Evolutionary conservation across 495 filamentous ascomycete species (phyloP).

Genomic region (Hyaloscypha finlandica): DNA sequence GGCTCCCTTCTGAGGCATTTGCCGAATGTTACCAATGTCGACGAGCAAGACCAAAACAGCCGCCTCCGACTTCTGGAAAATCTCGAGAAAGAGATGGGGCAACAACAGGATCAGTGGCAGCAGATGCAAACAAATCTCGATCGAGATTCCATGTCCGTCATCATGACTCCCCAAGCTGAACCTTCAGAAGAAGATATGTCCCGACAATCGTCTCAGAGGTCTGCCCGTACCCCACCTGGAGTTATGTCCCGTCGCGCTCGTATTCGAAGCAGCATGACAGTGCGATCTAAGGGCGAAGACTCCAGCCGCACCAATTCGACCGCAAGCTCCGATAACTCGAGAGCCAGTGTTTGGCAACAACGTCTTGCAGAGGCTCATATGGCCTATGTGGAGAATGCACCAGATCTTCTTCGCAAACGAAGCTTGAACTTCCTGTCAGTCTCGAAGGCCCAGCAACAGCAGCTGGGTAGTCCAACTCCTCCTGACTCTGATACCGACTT

Average conservation of each 20-base stretch:
- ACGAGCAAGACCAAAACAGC: constrained; percentile 20
- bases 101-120: constrained; percentile 52
- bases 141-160: constrained; percentile 50
- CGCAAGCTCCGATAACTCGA: constrained; percentile 33
- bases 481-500: constrained; percentile 34
- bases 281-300: constrained; percentile 32
- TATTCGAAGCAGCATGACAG: constrained; percentile 30
- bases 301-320: constrained; percentile 29
- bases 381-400: constrained; percentile 45
- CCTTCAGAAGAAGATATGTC: constrained; percentile 4
- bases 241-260: constrained; percentile 20
- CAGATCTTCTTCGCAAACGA: constrained; percentile 39
- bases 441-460: constrained; percentile 34
- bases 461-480: constrained; percentile 51
- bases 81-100: constrained; percentile 54
- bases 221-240: constrained; percentile 15
- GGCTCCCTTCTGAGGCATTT: constrained; percentile 26
- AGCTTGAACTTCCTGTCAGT: constrained; percentile 44
- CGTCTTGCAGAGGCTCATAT: constrained; percentile 44
- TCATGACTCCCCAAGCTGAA: constrained; percentile 37
- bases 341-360: constrained; percentile 37
- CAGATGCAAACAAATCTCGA: constrained; percentile 47
- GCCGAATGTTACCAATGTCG: constrained; percentile 35
- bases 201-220: constrained; percentile 25
- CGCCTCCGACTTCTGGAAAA: constrained; percentile 47